These are phyloP conservation scores for Colletotrichum lindemuthianum DNA, from an alignment of 2,329 filamentous ascomycete species.

Conservation along the genomic window DNA sequence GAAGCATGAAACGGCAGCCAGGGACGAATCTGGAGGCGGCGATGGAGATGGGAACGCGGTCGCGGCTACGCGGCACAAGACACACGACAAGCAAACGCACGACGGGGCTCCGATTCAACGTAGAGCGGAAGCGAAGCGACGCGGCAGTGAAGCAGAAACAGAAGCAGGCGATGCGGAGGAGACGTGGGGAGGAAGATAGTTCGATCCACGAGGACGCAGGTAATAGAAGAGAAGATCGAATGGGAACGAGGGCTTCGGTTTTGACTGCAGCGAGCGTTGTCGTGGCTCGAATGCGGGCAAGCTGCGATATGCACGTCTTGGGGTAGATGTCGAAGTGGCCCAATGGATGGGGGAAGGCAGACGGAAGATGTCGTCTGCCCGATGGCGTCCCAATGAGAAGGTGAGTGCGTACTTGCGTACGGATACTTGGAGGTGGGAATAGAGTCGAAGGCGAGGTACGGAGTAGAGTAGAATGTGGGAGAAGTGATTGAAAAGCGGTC, in stretches of 20 bases:
- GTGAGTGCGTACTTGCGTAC: background rate
- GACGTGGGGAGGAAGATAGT: conserved; percentile 34
- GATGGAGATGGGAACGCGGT: conserved; percentile 19
- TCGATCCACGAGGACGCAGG: conserved; percentile 35
- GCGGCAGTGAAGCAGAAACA: background rate
- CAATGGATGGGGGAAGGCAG: conserved; percentile 34
- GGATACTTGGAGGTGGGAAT: background rate
- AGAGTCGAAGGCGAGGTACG: conserved; percentile 1
- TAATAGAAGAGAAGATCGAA: conserved; percentile 32
- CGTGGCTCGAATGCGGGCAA: conserved; percentile 54
- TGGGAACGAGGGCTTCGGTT: conserved; percentile 38
- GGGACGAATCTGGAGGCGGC: conserved; percentile 9
- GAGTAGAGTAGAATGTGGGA: conserved; percentile 18
- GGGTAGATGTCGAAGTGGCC: conserved; percentile 23
- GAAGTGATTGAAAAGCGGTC: conserved; percentile 15
- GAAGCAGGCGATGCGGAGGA: conserved; percentile 25
- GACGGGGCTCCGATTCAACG: conserved; percentile 24
- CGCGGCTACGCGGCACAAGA: conserved; percentile 9
- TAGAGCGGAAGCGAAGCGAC: too few relatives aligned
- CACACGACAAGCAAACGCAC: conserved; percentile 1
- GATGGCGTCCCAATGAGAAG: conserved; percentile 31
- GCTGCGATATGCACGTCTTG: conserved; percentile 39
- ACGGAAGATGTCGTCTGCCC: conserved; percentile 25
- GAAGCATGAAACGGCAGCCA: conserved; percentile 35
- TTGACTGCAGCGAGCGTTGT: conserved; percentile 46